Base-by-base conservation (phyloP, 768 basidiomycete genomes). In the Cyathus striatus region DNA sequence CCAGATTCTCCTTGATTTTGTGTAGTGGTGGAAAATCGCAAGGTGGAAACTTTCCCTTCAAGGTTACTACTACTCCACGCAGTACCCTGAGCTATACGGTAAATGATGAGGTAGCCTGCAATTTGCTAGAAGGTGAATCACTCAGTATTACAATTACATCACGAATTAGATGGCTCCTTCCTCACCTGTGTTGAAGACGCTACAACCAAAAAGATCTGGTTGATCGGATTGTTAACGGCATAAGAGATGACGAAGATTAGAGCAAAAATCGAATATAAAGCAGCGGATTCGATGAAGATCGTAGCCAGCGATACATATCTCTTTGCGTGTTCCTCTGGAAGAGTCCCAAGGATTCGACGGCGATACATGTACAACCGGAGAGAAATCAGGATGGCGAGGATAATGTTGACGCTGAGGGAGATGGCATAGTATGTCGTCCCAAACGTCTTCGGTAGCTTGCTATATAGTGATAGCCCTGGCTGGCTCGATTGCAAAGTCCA, bases 21-120 rank as follows among this genome's bases (percentile, higher is more conserved):
- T 32, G 12, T 32, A 16, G 38, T 14, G 24, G 20, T n/a, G 23
- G 24, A 20, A 27, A 53, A 51, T 34, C 43, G 38, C 41, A 53
- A 50, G 10, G 51, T 49, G 5, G 58, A 49, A 20, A 37, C 50
- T 23, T 44, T 48, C 9, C 45, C 37, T n/a, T 49, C 23, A 12
- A 60, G 46, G 1, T 64, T 64, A 22, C 56, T 46, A 39, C 54
- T 50, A 26, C 49, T 59, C 73, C 70, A 73, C 2, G 70, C 73
- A 20, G 65, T 62, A 12, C 74, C 74, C 45, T 69, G 59, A 1
- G 71, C 66, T 9, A 75, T 57, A n/a, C 73, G 68, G 33, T 68
- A 69, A 26, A 72, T 72, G 42, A 76, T 75, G 18, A 75, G 60
- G 46, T 72, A 69, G 0, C 67, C 65, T 9, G 73, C 71, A 23